Evolutionary conservation across 23 red algal species (phyloP), one percentile per base, ranked within the genome.

Genomic region (Gracilaria caudata): DNA sequence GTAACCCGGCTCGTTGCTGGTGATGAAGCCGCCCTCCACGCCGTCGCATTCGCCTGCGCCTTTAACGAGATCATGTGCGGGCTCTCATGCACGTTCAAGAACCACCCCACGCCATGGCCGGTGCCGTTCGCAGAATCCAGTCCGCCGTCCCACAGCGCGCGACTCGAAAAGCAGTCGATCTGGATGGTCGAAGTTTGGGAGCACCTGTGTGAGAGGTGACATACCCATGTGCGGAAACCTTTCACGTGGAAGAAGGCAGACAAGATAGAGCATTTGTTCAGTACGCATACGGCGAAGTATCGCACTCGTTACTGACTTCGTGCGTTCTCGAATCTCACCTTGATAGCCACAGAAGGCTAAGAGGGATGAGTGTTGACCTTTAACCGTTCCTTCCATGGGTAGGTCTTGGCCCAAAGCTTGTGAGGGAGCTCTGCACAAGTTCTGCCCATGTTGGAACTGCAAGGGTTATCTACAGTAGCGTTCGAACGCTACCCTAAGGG

Each of bases 121-220:
- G 97, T 99, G 12, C 97, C 97, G 86, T 99, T 93, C n/a, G 90
- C 80, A 89, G 94, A 99, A 54, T 99, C 97, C 38, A 95, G 78
- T 24, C 97, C 97, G 38, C 73, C 86, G 37, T 82, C 64, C 97
- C 97, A 99, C 81, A 99, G 58, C 49, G 93, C 51, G 79, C 76
- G 68, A 21, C 97, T 56, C 16, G 97, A 91, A 82, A 99, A 90
- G 64, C 58, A 68, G 85, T 53, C 49, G 19, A 53, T 17, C 49
- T 16, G 13, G 13, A 8, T 1, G 6, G 49, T 53, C 49, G 1
- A 53, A 53, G 7, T 53, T 53, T 53, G 49, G 13, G 8, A 17
- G 13, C 49, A 7, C 1, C 49, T 53, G 49, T 53, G 49, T 53
- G 8, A 53, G 49, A 53, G 49, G 49, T 53, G 49, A 17, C 49